Percentiles rank a stretch among this genome's conserved stretches.
phyloP scores from a whole-genome alignment of 2,329 filamentous ascomycete genomes.

The Teratosphaeria gauchensis region DNA sequence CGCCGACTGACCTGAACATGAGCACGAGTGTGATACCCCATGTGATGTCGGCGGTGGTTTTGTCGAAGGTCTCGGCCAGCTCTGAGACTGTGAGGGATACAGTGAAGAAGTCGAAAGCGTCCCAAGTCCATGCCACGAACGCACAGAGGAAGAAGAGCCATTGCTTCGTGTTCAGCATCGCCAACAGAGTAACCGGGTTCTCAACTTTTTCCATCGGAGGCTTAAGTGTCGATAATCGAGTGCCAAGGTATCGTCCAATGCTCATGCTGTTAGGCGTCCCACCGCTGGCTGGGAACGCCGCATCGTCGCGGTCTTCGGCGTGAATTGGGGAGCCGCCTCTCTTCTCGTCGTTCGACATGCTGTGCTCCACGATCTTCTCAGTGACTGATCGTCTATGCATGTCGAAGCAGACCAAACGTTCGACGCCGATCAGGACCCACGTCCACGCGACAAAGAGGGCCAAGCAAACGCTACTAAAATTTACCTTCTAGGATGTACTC shows the following conservation, averaged over 20 bases:
- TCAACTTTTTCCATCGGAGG: constrained; percentile 46
- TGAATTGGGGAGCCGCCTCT: constrained; percentile 2
- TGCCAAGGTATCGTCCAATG: constrained; percentile 41
- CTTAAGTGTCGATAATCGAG: constrained; percentile 44
- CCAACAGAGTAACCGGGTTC: constrained; percentile 45
- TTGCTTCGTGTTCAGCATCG: constrained; percentile 44
- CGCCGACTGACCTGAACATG: constrained; percentile 52
- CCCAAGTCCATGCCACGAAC: constrained; percentile 44
- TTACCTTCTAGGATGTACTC: no score
- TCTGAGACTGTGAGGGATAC: constrained; percentile 47
- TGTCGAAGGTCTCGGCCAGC: constrained; percentile 45
- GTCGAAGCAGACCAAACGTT: background rate
- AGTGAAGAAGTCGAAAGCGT: constrained; percentile 54
- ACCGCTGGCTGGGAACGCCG: constrained; percentile 8
- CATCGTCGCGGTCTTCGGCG: constrained; percentile 11
- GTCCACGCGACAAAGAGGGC: background rate
- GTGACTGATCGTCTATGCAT: background rate
- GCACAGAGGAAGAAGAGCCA: constrained; percentile 47
- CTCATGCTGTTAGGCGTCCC: constrained; percentile 25
- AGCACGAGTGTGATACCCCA: constrained; percentile 49
- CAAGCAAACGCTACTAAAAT: no score
- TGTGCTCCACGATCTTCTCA: background rate
- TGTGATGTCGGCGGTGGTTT: constrained; percentile 48
- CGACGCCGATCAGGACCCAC: background rate
- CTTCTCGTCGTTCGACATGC: constrained; percentile 9